Base-by-base conservation (phyloP, 2,329 filamentous ascomycete genomes). In the Diaporthe citri region DNA sequence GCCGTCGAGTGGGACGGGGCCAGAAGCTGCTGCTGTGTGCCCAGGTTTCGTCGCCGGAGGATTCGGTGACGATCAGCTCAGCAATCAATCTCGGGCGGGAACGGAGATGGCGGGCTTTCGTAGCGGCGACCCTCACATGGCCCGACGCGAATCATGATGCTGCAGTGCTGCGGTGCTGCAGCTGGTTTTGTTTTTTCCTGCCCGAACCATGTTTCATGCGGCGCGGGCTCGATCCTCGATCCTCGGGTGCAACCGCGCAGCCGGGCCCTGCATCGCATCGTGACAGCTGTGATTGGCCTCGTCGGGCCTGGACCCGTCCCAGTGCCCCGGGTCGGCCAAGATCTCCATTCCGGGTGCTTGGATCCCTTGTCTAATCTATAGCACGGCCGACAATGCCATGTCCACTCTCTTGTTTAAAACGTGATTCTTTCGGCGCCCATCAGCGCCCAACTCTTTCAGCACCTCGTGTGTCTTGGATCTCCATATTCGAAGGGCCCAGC, bases 151-250 rank as follows among this genome's bases (percentile, higher is more conserved):
- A 67, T 52, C 64, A 36, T 25, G 64, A 36, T 36, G 64, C 64
- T 67, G 62, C 62, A 36, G 20, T 34, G 57, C 57, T 60, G 57
- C 57, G 12, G 36, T 31, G 28, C 25, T 34, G 28, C 55, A 20
- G 55, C 20, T 25, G 12, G n/a, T 52, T 46, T 67, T 39, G 31
- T 52, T 67, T 67, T 52, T 67, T 52, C 46, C 31, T 67, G 64
- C 64, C 39, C 48, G 22, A 67, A 52, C 64, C 60, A 41, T 67
- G 64, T 67, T 52, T 67, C 64, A 67, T 67, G 64, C 64, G 46
- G 64, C 64, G 46, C 64, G 46, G 64, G 46, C 64, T 67, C 64
- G 64, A 67, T 67, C 64, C 64, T 67, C 64, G 64, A 67, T 67
- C 64, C 64, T 67, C 64, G 64, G 64, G 64, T 67, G 64, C 64